Evolutionary conservation across 2,329 filamentous ascomycete species (phyloP).

Genomic region (Talaromyces piceae): DNA sequence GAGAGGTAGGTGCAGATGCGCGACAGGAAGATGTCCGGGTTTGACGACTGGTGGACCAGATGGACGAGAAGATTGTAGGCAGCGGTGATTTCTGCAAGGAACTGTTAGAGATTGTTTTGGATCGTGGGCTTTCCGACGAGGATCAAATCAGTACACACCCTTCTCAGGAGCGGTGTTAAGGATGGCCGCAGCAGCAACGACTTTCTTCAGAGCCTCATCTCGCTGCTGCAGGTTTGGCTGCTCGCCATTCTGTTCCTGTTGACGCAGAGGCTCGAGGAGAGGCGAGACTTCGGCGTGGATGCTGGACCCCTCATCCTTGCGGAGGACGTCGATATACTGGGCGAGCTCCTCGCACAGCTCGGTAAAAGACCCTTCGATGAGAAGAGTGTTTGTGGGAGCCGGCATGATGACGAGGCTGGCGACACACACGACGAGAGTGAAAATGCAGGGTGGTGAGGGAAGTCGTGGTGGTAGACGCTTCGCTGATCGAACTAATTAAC

Average conservation of each 20-base stretch:
- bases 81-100: constrained; percentile 68
- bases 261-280: constrained; percentile 51
- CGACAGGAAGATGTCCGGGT: constrained; percentile 77
- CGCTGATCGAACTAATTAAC: constrained; percentile 8
- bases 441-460: constrained; percentile 10
- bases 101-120: not conserved
- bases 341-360: constrained; percentile 93
- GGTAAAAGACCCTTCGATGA: constrained; percentile 86
- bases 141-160: constrained; percentile 38
- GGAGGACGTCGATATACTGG: constrained; percentile 80
- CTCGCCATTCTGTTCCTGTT: constrained; percentile 47
- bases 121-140: not conserved
- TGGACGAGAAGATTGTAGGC: constrained; percentile 96
- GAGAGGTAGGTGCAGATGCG: constrained; percentile 83
- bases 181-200: constrained; percentile 69
- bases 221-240: constrained; percentile 54
- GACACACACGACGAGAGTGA: not conserved
- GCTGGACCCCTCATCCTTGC: constrained; percentile 51
- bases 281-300: constrained; percentile 60
- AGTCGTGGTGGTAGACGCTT: constrained; percentile 12
- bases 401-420: constrained; percentile 40
- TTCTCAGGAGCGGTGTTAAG: constrained; percentile 87
- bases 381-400: constrained; percentile 54
- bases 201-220: constrained; percentile 80
- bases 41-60: constrained; percentile 78